Base-by-base conservation (phyloP, 805 yeast species). In the Starmerella sp. region DNA sequence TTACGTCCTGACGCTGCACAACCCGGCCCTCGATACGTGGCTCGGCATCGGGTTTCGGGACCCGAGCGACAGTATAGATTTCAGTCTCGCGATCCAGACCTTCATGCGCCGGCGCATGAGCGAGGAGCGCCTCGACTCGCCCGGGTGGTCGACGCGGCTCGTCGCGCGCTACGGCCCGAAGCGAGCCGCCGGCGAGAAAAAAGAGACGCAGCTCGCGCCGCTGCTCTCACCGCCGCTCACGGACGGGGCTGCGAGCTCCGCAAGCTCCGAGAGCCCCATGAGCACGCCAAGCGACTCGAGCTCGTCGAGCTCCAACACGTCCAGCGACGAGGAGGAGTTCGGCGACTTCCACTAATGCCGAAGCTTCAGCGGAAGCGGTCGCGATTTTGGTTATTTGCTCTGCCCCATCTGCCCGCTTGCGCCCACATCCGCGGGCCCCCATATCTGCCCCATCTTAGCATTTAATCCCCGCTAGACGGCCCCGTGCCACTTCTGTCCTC, bases 31-130 rank as follows among this genome's bases (percentile, higher is more conserved):
- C 54, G 64, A 64, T n/a, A 69, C 75, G 11, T 71, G 70, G 29
- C 61, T 75, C n/a, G 78, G 78, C 5, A 58, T 75, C 52, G 71
- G 71, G 13, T 73, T 74, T 53, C 62, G 60, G 2, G 71, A 71
- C 60, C 58, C 69, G 32, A 50, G 59, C 37, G 66, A 62, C 41
- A 65, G 73, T 15, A 65, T 68, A 50, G 75, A 70, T 35, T 73
- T 73, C 59, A 69, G 67, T 50, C 62, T 70, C 17, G 70, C 73
- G 11, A 58, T 71, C 38, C 73, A 71, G 57, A 67, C 65, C 32
- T 71, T 63, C 50, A 64, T 57, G 62, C 46, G 54, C 28, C 48
- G 58, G 37, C 52, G 58, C 13, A 51, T 59, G 57, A 38, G 42
- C 31, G 55, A 47, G 9, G 44, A 46, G 31, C 47, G 53, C 14